Base-by-base conservation (phyloP, 352 stramenopile species). In the Halophytophthora batemanensis region DNA sequence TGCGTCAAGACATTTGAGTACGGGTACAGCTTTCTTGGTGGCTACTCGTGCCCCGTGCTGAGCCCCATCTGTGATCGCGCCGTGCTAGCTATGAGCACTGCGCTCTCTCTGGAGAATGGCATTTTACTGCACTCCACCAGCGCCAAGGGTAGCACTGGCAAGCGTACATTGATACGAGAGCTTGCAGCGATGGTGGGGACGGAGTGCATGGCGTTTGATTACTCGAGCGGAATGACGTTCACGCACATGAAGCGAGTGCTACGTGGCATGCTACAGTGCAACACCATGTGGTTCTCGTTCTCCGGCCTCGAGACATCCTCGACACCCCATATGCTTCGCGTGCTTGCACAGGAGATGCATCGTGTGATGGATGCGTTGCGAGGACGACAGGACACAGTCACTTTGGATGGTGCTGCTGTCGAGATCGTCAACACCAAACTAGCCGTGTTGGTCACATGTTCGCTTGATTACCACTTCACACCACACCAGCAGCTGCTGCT, bases 1-100 rank as follows among this genome's bases (percentile, higher is more conserved):
- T 56, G 66, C 29, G 63, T 86, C 1, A 87, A 81, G 53, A 75
- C 63, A 0, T 84, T 71, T 43, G 70, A 84, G 43, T 90, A 86
- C 50, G 74, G 75, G 14, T 86, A 78, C 33, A 74, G 72, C 4
- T 90, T 84, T 28, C 44, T 86, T 0, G 70, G 77, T 4, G 62
- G 60, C 18, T 77, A 83, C 40, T 33, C 52, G 3, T 59, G 52
- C 43, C 60, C 67, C 13, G 69, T 87, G 3, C 36, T 90, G 17
- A 87, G 67, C 50, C 77, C 79, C 34, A 38, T 90, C 8, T 85
- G 74, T 35, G 77, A 84, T 33, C 74, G 74, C 22, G 69, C 75
- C 2, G 33, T 90, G 15, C 33, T 87, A 2, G 70, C 63, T 2
- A 75, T 90, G 53, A 87, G 73, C 35, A 56, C 65, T 1, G 73